Evolutionary conservation across 768 basidiomycete genomes (phyloP), one percentile per base, ranked within the genome.

Genomic region (Tulasnella sp.): DNA sequence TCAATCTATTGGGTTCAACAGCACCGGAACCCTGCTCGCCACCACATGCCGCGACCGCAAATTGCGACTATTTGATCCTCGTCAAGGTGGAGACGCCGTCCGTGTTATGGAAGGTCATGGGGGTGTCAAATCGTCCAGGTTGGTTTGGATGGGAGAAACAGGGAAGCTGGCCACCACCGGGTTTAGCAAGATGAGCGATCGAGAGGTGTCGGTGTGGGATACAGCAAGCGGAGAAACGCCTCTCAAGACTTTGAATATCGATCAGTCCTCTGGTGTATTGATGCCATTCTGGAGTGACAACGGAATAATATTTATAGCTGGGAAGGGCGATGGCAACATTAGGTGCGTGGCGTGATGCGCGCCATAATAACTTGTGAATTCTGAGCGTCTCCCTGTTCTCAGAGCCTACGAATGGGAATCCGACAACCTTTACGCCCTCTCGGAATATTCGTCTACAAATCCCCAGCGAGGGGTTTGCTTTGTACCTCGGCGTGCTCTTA

Each of bases 261-360:
- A 99, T 83, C 94, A 96, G 82, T 91, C 91, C 49, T 90, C 96
- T 72, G 97, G 97, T 49, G 94, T 97, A 12, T 82, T 96, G 58
- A 99, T 99, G 96, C 97, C 97, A 1, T 97, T 97, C 89, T 99
- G 94, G 91, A 90, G 89, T 54, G 96, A 97, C 79, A 98, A 97
- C 82, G 92, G 93, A 79, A 92, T 97, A 74, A 84, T 96, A 58
- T 94, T 95, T 88, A 86, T 94, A 77, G 90, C 89, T 9, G 39
- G 36, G 45, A 76, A 40, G 81, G 93, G 94, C 52, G 97, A 99
- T 81, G 97, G 97, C 37, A 99, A 99, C 82, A 91, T 99, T 78
- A 91, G 97, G n/a, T 76, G 70, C 31, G 77, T 38, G 29, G 79
- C 76, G 29, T n/a, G 1, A 31, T 39, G 39, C 39, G 1, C 12